Percentiles rank a stretch among this genome's conserved stretches.
These are phyloP conservation scores for Conidiobolus incongruus DNA, from an alignment of 371 early-diverging fungal genomes.

Conservation along the genomic window DNA sequence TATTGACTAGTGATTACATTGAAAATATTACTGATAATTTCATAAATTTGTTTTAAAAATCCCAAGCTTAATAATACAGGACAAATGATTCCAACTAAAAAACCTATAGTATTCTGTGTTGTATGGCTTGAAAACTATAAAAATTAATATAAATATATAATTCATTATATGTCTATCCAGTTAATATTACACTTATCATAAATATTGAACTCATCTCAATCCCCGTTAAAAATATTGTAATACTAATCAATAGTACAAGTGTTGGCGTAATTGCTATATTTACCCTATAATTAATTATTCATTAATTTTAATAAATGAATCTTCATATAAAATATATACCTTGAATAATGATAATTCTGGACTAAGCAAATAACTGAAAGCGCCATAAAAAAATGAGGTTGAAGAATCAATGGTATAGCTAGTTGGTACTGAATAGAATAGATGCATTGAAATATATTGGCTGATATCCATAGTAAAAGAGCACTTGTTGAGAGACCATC, in stretches of 20 bases:
- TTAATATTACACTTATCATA: slow-evolving; percentile 5
- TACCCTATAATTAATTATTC: background rate
- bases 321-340: slow-evolving; percentile 4
- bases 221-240: slow-evolving; percentile 1
- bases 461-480: slow-evolving; percentile 21
- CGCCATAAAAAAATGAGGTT: slow-evolving; percentile 23
- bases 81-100: slow-evolving; percentile 18
- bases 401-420: slow-evolving; percentile 22
- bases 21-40: slow-evolving; percentile 14
- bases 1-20: background rate
- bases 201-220: background rate
- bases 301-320: background rate
- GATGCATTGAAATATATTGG: slow-evolving; percentile 16
- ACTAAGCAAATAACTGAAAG: slow-evolving; percentile 14
- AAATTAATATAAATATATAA: background rate
- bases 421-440: slow-evolving; percentile 21
- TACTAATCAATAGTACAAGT: background rate
- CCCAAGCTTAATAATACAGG: slow-evolving; percentile 16
- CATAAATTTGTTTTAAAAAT: slow-evolving; percentile 21
- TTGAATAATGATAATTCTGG: slow-evolving; percentile 20
- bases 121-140: slow-evolving; percentile 7
- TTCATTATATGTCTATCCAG: slow-evolving; percentile 3
- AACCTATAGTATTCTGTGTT: slow-evolving; percentile 9
- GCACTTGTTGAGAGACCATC: slow-evolving; percentile 20
- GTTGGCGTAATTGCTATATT: background rate